Conservation (phyloP, 495 filamentous ascomycete genomes). For the Hypoxylon cercidicola region DNA sequence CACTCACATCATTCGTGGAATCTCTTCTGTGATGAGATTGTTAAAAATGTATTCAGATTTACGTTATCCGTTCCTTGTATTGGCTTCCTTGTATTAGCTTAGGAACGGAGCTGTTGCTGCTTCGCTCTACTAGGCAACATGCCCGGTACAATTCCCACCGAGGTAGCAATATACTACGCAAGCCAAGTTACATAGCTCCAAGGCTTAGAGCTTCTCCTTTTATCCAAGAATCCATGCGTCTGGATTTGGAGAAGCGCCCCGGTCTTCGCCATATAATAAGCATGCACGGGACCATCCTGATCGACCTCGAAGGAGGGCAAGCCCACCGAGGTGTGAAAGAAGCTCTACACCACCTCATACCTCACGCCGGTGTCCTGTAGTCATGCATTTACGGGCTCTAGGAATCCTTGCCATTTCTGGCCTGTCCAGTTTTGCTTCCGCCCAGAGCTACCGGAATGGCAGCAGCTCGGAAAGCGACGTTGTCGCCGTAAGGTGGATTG, state of each 20-base stretch:
- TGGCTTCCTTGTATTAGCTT: no score
- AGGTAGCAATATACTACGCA: constrained; percentile 34
- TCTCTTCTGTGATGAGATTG: constrained; percentile 23
- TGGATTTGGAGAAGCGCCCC: constrained; percentile 18
- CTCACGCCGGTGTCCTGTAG: background rate
- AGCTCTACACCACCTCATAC: constrained; percentile 4
- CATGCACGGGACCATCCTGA: background rate
- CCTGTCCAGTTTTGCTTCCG: constrained; percentile 13
- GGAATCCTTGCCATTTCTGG: constrained; percentile 5
- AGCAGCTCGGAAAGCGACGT: constrained; percentile 27
- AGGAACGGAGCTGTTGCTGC: constrained; percentile 16
- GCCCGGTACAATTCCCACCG: constrained; percentile 38
- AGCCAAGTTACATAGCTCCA: constrained; percentile 29
- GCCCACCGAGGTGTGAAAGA: constrained; percentile 10
- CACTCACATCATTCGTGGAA: constrained; percentile 35
- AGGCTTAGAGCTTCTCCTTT: constrained; percentile 13
- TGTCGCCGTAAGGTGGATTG: constrained; percentile 52
- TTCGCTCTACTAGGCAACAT: constrained; percentile 22
- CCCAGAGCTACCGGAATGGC: constrained; percentile 17
- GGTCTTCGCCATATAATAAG: constrained; percentile 17
- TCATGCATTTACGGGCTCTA: constrained; percentile 11
- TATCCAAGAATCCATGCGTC: constrained; percentile 21
- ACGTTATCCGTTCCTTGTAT: constrained; percentile 18
- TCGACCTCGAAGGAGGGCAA: constrained; percentile 7
- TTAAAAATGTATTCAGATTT: constrained; percentile 1